A percentile compares a stretch with the other conserved stretches of the same genome.
Evolutionary conservation across 129 eudicot species (phyloP).

Genomic region (Scalesia atractyloides): DNA sequence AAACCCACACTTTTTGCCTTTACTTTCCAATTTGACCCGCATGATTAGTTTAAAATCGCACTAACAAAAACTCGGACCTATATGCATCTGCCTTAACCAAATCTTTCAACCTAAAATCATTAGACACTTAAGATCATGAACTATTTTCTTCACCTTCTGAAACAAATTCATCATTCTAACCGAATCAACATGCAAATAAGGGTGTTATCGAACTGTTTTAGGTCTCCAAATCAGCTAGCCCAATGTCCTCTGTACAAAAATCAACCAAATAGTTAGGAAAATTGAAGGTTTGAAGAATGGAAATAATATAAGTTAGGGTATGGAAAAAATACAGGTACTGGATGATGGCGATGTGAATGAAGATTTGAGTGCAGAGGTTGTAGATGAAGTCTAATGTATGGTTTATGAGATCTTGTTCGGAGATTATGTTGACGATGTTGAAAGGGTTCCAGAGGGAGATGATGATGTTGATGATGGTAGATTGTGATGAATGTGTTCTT

Average conservation of each 20-base stretch:
- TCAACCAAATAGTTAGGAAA: neutral
- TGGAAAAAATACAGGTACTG: slow-evolving; percentile 26
- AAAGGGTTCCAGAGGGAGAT: too few relatives aligned
- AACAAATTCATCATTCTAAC: slow-evolving; percentile 54
- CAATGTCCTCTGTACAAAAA: slow-evolving; percentile 64
- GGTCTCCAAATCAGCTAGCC: slow-evolving; percentile 59
- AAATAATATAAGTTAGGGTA: slow-evolving; percentile 17
- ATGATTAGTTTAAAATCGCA: too few relatives aligned
- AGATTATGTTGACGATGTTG: slow-evolving; percentile 30
- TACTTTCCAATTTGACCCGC: too few relatives aligned
- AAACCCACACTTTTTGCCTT: too few relatives aligned
- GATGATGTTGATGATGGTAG: too few relatives aligned
- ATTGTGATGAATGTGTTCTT: too few relatives aligned
- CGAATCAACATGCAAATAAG: slow-evolving; percentile 65
- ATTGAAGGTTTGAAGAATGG: too few relatives aligned
- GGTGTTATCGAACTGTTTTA: slow-evolving; percentile 78
- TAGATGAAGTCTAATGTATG: slow-evolving; percentile 58
- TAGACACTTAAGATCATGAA: too few relatives aligned
- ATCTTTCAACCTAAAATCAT: too few relatives aligned
- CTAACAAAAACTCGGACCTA: too few relatives aligned
- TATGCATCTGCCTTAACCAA: too few relatives aligned
- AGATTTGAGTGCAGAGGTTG: slow-evolving; percentile 53
- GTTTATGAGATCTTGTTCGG: slow-evolving; percentile 56
- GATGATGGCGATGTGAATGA: slow-evolving; percentile 49
- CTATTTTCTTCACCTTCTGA: slow-evolving; percentile 38